Conservation (phyloP, 2,329 filamentous ascomycete genomes). For the Clonostachys rosea region DNA sequence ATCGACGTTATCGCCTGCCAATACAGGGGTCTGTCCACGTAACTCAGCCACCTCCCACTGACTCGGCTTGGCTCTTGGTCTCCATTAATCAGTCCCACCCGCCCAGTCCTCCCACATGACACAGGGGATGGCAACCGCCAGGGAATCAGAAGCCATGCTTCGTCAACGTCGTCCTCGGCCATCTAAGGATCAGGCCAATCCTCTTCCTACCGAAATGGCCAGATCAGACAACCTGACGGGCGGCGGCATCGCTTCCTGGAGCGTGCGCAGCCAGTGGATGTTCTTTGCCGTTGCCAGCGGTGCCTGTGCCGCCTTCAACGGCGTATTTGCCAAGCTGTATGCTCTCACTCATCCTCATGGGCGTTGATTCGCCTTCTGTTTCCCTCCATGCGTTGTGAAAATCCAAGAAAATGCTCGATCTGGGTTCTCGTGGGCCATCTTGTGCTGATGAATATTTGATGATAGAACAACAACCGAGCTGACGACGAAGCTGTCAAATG, state of each 20-base stretch:
- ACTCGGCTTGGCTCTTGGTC: too few species aligned
- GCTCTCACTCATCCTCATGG: slow-evolving; percentile 16
- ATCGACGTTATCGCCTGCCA: too few species aligned
- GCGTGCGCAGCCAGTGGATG: slow-evolving; percentile 50
- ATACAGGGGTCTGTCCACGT: too few species aligned
- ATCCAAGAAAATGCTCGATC: too few species aligned
- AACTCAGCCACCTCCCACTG: too few species aligned
- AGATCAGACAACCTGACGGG: slow-evolving; percentile 2
- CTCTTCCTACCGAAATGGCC: slow-evolving; percentile 1
- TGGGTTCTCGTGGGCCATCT: not conserved
- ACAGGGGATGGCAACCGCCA: too few species aligned
- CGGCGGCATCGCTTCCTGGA: slow-evolving; percentile 15
- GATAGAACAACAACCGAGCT: slow-evolving; percentile 51
- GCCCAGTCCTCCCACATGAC: too few species aligned
- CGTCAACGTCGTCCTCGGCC: not conserved
- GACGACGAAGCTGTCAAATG: slow-evolving; percentile 40
- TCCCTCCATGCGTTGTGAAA: too few species aligned
- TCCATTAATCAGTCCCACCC: too few species aligned
- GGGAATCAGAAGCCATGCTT: too few species aligned
- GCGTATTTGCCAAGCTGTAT: slow-evolving; percentile 79
- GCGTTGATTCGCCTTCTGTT: too few species aligned
- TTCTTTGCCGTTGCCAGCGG: slow-evolving; percentile 69
- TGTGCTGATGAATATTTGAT: slow-evolving; percentile 1
- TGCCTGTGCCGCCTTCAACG: slow-evolving; percentile 75
- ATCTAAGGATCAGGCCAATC: not conserved